Evolutionary conservation across 352 stramenopile genomes (phyloP).

Genomic region (Globisporangium perplexum): DNA sequence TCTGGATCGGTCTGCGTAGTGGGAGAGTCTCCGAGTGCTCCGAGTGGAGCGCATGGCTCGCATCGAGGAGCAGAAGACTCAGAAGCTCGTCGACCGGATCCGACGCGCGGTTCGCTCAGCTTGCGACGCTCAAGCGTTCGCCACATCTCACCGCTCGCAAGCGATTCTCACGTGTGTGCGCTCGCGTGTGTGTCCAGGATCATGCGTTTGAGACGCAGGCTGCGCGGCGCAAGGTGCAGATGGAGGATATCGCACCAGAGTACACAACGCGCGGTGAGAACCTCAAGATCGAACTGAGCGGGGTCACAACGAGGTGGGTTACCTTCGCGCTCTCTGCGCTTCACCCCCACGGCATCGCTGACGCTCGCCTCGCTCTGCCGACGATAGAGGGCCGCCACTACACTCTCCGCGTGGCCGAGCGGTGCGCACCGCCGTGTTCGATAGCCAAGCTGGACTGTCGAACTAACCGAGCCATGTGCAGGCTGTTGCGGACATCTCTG

Average conservation of each 20-base stretch:
- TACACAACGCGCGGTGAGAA: constrained; percentile 58
- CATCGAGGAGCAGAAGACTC: constrained; percentile 21
- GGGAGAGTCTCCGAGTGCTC: constrained; percentile 33
- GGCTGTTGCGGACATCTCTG: constrained; percentile 62
- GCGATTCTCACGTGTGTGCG: neutral
- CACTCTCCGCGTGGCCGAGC: constrained; percentile 50
- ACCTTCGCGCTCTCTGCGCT: neutral
- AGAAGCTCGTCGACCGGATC: constrained; percentile 31
- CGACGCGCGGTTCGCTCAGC: constrained; percentile 21
- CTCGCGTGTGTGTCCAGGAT: constrained; percentile 22
- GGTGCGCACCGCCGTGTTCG: constrained; percentile 15
- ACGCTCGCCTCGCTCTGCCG: neutral
- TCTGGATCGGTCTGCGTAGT: constrained; percentile 18
- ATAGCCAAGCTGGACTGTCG: neutral
- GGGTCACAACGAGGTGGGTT: constrained; percentile 67
- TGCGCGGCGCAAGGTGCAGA: constrained; percentile 43
- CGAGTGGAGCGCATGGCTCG: constrained; percentile 25
- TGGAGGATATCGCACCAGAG: constrained; percentile 51
- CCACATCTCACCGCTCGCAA: neutral
- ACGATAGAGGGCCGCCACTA: constrained; percentile 41
- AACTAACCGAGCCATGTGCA: constrained; percentile 6
- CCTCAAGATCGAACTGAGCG: constrained; percentile 57
- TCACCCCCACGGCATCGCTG: neutral
- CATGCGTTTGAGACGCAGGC: constrained; percentile 40
- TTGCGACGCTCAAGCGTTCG: neutral